Conservation (phyloP, 2,329 filamentous ascomycete species). For the Trichoderma guizhouense region DNA sequence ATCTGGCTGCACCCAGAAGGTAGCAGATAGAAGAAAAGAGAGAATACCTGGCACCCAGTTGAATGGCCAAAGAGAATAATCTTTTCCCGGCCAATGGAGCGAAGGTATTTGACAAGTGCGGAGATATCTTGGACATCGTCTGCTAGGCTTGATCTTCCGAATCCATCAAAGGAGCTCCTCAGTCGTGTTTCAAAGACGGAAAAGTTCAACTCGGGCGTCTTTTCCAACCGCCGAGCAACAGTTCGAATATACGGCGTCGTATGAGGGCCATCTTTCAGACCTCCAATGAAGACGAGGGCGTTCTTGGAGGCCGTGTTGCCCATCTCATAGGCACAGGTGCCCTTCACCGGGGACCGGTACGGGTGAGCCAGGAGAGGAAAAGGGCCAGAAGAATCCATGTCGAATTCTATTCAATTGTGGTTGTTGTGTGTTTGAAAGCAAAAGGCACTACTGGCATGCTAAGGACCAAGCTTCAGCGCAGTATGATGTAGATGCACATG, state of each 20-base stretch:
- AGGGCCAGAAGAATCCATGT: conserved; percentile 31
- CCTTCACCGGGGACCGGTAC: conserved; percentile 39
- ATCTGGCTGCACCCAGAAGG: background rate
- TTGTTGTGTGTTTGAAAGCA: background rate
- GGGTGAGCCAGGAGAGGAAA: conserved; percentile 47
- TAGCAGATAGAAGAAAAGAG: background rate
- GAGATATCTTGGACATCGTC: conserved; percentile 54
- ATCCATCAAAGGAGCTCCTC: conserved; percentile 52
- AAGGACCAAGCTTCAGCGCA: background rate
- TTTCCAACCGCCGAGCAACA: conserved; percentile 44
- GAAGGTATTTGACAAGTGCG: conserved; percentile 51
- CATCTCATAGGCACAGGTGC: conserved; percentile 47
- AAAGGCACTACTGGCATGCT: background rate
- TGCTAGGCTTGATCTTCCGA: conserved; percentile 47
- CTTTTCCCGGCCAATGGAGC: conserved; percentile 47
- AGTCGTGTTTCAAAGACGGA: conserved; percentile 57
- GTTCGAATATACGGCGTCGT: conserved; percentile 56
- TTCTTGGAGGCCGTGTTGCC: conserved; percentile 45
- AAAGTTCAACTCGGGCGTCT: conserved; percentile 39
- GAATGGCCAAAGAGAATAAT: conserved; percentile 58
- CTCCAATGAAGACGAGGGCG: conserved; percentile 67
- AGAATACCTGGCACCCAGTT: conserved; percentile 53
- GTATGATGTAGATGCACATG: background rate
- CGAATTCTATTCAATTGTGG: background rate
- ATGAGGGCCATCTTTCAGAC: conserved; percentile 66